These are phyloP conservation scores for Hymenoscyphus scutula DNA, from an alignment of 2,329 filamentous ascomycete species.

Conservation along the genomic window DNA sequence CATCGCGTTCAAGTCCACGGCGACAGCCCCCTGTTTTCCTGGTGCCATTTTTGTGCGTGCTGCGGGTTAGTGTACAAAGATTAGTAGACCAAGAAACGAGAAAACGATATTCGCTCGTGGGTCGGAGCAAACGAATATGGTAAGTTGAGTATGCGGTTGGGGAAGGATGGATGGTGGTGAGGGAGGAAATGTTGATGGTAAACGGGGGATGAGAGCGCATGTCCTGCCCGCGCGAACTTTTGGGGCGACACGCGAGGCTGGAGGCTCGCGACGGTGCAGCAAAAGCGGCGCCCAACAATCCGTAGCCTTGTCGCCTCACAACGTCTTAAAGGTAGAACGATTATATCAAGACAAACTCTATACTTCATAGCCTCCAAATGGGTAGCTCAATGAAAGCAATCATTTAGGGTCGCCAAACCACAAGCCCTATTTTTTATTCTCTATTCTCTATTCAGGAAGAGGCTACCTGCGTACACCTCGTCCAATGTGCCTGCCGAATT, in stretches of 20 bases:
- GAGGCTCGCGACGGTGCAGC: not conserved
- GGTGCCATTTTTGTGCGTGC: constrained; percentile 33
- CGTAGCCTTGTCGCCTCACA: no score
- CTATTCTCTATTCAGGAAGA: not conserved
- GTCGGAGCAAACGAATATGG: not conserved
- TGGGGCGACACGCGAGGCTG: not conserved
- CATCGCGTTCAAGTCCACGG: constrained; percentile 36
- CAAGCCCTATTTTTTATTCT: no score
- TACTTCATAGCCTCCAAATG: no score
- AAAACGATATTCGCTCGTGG: not conserved
- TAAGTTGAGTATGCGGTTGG: not conserved
- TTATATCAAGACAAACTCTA: no score
- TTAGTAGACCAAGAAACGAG: constrained; percentile 17
- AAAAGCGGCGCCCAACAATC: no score
- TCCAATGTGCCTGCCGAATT: not conserved
- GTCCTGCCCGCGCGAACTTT: not conserved
- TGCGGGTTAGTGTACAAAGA: constrained; percentile 18
- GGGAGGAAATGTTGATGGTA: not conserved
- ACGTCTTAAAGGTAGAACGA: no score
- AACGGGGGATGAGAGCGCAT: no score
- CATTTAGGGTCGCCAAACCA: no score
- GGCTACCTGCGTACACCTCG: not conserved
- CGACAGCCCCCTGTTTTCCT: constrained; percentile 24
- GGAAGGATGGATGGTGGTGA: not conserved
- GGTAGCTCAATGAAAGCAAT: not conserved